Conservation (phyloP, 208 protist genomes). For the Wallacemonas collosoma region DNA sequence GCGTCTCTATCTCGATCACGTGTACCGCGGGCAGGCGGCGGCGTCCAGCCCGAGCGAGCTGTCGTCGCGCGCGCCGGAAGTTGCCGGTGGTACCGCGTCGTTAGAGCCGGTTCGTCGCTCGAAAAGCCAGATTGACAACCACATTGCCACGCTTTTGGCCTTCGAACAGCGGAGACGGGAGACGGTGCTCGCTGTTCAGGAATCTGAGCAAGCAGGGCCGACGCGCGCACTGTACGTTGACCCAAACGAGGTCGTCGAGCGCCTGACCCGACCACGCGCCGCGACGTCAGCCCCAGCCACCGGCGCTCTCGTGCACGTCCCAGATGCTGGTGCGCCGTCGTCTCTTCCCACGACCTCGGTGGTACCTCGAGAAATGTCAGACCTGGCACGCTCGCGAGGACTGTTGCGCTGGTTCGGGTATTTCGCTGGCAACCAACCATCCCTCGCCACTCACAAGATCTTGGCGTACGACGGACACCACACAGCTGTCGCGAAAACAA, state of each 20-base stretch:
- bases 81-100: neutral
- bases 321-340: neutral
- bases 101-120: slow-evolving; percentile 22
- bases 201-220: slow-evolving; percentile 21
- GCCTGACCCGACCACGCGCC: slow-evolving; percentile 27
- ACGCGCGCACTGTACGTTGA: slow-evolving; percentile 33
- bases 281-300: neutral
- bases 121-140: slow-evolving; percentile 41
- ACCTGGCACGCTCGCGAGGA: neutral
- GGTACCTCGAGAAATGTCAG: slow-evolving; percentile 1
- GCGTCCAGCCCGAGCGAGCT: neutral
- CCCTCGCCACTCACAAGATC: neutral
- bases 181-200: slow-evolving; percentile 44
- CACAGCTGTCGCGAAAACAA: neutral
- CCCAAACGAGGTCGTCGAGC: slow-evolving; percentile 39
- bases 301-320: neutral
- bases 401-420: slow-evolving; percentile 7
- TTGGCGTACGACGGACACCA: slow-evolving; percentile 1
- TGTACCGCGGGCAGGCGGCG: slow-evolving; percentile 27
- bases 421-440: neutral
- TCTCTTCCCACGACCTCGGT: neutral
- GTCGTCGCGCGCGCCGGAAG: neutral
- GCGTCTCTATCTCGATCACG: slow-evolving; percentile 50
- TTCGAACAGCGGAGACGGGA: slow-evolving; percentile 43
- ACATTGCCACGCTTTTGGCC: slow-evolving; percentile 49